phyloP scores from a whole-genome alignment of 2,329 filamentous ascomycete genomes.

The Clonostachys byssicola region DNA sequence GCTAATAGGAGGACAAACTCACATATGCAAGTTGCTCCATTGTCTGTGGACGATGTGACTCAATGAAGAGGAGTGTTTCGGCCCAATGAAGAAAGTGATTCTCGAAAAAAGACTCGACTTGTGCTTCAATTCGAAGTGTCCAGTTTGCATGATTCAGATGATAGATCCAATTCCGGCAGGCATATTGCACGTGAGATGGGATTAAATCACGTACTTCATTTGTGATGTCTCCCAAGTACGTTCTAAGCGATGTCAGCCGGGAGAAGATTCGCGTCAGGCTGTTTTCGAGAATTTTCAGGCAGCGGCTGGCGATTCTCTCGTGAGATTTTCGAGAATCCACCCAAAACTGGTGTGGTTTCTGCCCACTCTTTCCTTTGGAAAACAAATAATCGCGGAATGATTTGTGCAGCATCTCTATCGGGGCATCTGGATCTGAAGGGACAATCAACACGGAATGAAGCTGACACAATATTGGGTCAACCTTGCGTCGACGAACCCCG shows the following conservation, averaged over 20 bases:
- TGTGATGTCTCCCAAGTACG: not conserved
- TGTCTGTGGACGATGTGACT: too few relatives aligned
- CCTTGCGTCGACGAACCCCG: not conserved
- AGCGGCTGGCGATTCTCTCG: conserved; percentile 13
- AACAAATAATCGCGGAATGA: conserved; percentile 31
- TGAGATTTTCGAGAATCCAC: conserved; percentile 26
- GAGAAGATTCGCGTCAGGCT: not conserved
- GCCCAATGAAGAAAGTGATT: not conserved
- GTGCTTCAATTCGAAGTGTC: not conserved
- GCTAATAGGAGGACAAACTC: too few relatives aligned
- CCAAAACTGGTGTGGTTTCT: conserved; percentile 21
- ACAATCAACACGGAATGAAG: conserved; percentile 9
- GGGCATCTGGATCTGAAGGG: not conserved
- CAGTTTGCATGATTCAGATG: not conserved
- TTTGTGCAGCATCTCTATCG: conserved; percentile 6
- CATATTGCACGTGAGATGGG: not conserved
- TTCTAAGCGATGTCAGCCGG: not conserved
- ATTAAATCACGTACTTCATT: not conserved
- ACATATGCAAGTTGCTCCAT: too few relatives aligned
- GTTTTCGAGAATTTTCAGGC: too few relatives aligned
- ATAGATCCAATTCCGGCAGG: not conserved
- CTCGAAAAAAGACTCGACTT: not conserved
- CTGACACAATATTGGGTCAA: not conserved
- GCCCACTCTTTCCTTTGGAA: conserved; percentile 10
- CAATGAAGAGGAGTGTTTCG: conserved; percentile 8